Base-by-base conservation (phyloP, 352 stramenopile species). In the Phytopythium delawarense region DNA sequence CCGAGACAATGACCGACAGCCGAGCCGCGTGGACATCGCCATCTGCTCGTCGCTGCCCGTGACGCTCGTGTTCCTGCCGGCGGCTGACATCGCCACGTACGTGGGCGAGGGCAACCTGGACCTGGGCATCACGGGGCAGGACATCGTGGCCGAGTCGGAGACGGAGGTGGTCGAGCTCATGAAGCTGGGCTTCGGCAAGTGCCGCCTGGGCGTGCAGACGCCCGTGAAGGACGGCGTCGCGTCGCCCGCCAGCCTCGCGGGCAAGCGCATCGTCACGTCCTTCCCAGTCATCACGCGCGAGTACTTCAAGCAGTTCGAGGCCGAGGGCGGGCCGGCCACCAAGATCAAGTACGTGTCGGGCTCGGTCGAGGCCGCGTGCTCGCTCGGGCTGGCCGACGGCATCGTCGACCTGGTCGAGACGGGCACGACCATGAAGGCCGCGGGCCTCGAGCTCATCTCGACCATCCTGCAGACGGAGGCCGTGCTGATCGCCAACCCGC, bases 381-480 rank as follows among this genome's bases (percentile, higher is more conserved):
- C 94, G 13, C 83, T 99, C n/a, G 97, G 97, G 9, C 70, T 99
- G 39, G 97, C 97, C 16, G 97, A 99, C 74, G 97, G 94, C 49
- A 97, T 99, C 62, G 96, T 99, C 32, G 97, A 99, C 85, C 81
- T 99, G 30, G 96, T 99, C 16, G 97, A 99, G 79, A 99, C 97
- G 13, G 97, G 97, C 32, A 99, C 97, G 39, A 99, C 97, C 30
- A 99, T 99, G 96, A 97, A 94, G 69, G 96, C 96, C 32, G 96
- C 96, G 23, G 96, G 96, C 2, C 73, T 99, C 40, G 96, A 99
- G 75, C 77, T 99, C 44, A 87, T 99, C 59, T 91, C 84, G 37
- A 97, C 95, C 21, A 96, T 99, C 67, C 73, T 99, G 49, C 73
- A 81, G 39, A 96, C 87, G 7, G 70, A 99, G 78, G 89, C 96